Base-by-base conservation (phyloP, 345 rosid genomes). In the Moricandia arvensis region DNA sequence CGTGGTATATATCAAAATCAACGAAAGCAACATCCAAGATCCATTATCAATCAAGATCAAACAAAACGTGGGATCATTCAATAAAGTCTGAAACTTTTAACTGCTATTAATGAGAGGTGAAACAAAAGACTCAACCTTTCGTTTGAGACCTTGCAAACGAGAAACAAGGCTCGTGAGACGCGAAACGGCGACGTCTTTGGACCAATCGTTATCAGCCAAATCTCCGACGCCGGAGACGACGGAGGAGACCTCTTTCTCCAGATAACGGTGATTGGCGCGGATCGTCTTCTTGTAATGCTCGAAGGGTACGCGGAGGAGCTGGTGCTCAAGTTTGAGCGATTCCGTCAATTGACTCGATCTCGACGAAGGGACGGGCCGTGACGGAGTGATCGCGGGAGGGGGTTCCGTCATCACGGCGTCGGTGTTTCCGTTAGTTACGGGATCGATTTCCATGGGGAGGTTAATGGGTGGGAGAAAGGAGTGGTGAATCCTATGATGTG, bases 271-370 rank as follows among this genome's bases (percentile, higher is more conserved):
- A 83, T 92, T 90, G 34, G 90, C 71, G 61, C 99, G 94, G 82
- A 90, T 92, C 85, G 91, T 86, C 82, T 92, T 95, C 87, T 89
- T 92, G 88, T 87, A 92, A 83, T 90, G 90, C 85, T 95, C 99
- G 84, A 92, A 95, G 5, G 99, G 99, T 15, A 93, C 98, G 16
- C 98, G 86, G 74, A 90, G 85, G 75, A 93, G 83, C 76, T 95
- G 98, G 85, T 95, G 97, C 83, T 93, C 99, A 18, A 92, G 84
- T 72, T 90, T 92, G 67, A 92, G 75, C 5, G 99, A 90, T 76
- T 95, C 98, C 62, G 94, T 80, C 38, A 95, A 82, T 74, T 87
- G 93, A 65, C 80, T 81, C 55, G 80, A 82, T 53, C 83, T 89
- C 21, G 91, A 82, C 10, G 93, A 79, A 3, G 89, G 82, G 15